phyloP scores from a whole-genome alignment of 306 rosid species.

The Inga oerstediana region DNA sequence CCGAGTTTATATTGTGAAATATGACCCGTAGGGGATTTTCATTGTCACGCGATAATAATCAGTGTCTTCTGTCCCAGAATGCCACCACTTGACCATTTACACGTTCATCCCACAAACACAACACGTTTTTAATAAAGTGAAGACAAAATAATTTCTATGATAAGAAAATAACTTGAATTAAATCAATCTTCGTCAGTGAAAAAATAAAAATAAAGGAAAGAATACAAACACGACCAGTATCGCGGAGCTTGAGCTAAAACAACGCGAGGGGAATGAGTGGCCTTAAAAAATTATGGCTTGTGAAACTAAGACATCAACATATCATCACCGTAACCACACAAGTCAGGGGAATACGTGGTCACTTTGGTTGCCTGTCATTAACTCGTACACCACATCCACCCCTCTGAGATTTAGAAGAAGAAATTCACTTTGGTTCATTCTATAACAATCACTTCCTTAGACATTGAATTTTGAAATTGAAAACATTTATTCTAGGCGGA shows the following conservation, averaged over 20 bases:
- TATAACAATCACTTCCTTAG: slow-evolving; percentile 22
- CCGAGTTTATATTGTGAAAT: neutral
- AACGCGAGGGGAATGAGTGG: neutral
- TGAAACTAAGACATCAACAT: slow-evolving; percentile 31
- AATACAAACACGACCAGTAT: neutral
- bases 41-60: neutral
- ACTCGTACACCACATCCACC: slow-evolving; percentile 64
- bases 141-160: neutral
- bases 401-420: slow-evolving; percentile 29
- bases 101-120: neutral
- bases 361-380: slow-evolving; percentile 57
- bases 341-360: slow-evolving; percentile 68
- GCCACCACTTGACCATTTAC: neutral
- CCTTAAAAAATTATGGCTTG: slow-evolving; percentile 20
- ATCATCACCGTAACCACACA: slow-evolving; percentile 45
- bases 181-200: neutral
- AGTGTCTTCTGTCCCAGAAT: slow-evolving; percentile 9
- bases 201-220: neutral
- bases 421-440: slow-evolving; percentile 19
- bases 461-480: no score
- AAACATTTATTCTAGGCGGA: neutral
- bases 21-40: neutral
- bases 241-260: neutral
- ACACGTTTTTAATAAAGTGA: neutral
- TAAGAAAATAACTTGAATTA: neutral